Conservation (phyloP, 768 basidiomycete genomes). For the Tylopilus felleus region DNA sequence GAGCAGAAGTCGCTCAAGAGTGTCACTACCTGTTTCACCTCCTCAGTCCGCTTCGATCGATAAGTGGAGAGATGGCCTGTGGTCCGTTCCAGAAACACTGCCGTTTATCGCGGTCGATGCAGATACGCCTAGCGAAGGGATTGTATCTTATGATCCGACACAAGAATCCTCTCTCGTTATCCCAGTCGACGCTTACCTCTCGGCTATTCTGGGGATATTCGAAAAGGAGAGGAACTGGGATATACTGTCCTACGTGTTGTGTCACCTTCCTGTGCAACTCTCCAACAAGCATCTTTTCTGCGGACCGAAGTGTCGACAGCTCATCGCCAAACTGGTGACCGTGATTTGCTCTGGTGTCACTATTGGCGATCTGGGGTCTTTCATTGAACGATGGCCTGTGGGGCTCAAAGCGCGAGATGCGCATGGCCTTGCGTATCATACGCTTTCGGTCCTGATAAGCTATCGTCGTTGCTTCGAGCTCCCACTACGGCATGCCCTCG, state of each 20-base stretch:
- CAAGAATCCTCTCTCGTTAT: slow-evolving; percentile 48
- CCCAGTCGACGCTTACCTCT: slow-evolving; percentile 73
- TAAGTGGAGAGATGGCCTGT: slow-evolving; percentile 50
- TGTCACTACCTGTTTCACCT: slow-evolving; percentile 33
- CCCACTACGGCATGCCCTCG: slow-evolving; percentile 61
- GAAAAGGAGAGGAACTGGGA: slow-evolving; percentile 87
- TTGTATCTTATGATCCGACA: slow-evolving; percentile 60
- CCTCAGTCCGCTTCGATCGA: slow-evolving; percentile 20
- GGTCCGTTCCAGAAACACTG: slow-evolving; percentile 65
- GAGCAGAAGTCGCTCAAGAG: slow-evolving; percentile 65
- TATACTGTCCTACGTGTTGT: slow-evolving; percentile 85
- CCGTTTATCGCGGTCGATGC: slow-evolving; percentile 53
- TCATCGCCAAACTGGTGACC: slow-evolving; percentile 61
- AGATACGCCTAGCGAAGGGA: slow-evolving; percentile 63
- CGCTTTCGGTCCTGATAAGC: slow-evolving; percentile 81
- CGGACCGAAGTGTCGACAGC: slow-evolving; percentile 71
- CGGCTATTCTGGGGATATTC: slow-evolving; percentile 58
- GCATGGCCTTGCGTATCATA: slow-evolving; percentile 84
- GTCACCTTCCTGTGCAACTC: slow-evolving; percentile 86
- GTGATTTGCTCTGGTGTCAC: slow-evolving; percentile 65
- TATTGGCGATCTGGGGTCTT: slow-evolving; percentile 51
- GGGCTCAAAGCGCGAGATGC: slow-evolving; percentile 75
- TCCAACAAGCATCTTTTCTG: slow-evolving; percentile 97
- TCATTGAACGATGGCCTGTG: slow-evolving; percentile 56
- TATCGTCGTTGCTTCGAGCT: slow-evolving; percentile 78